Evolutionary conservation across 176 grass and related monocot species (phyloP).

Genomic region (Triticum aestivum): DNA sequence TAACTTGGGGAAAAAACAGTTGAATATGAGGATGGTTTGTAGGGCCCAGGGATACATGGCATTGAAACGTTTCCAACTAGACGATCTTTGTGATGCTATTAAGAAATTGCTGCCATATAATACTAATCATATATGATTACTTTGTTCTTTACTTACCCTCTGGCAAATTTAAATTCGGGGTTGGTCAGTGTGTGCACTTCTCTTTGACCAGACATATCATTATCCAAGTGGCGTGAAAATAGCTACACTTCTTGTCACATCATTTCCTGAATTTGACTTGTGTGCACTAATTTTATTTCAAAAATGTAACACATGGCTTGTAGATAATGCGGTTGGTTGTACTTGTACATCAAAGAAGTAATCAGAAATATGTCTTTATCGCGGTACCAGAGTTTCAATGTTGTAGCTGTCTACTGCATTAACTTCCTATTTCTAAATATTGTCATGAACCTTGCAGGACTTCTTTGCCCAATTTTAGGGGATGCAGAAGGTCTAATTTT

Average conservation of each 20-base stretch:
- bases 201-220: neutral
- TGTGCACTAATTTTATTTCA: neutral
- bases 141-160: neutral
- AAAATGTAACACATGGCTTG: neutral
- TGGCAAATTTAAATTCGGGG: neutral
- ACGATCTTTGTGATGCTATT: neutral
- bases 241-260: neutral
- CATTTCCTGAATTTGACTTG: neutral
- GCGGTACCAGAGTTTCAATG: neutral
- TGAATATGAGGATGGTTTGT: too few relatives aligned
- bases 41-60: neutral
- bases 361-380: neutral
- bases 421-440: conserved; percentile 1
- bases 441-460: conserved; percentile 27
- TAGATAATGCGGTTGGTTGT: conserved; percentile 2
- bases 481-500: conserved; percentile 39
- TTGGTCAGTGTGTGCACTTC: neutral
- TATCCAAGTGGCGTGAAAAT: neutral
- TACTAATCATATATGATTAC: neutral
- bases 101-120: neutral
- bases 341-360: neutral
- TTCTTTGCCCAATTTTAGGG: conserved; percentile 54
- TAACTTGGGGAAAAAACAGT: too few relatives aligned
- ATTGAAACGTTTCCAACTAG: neutral
- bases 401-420: neutral